A percentile compares a stretch with the other conserved stretches of the same genome.
phyloP scores from a whole-genome alignment of 129 eudicot genomes.

The Centella asiatica region DNA sequence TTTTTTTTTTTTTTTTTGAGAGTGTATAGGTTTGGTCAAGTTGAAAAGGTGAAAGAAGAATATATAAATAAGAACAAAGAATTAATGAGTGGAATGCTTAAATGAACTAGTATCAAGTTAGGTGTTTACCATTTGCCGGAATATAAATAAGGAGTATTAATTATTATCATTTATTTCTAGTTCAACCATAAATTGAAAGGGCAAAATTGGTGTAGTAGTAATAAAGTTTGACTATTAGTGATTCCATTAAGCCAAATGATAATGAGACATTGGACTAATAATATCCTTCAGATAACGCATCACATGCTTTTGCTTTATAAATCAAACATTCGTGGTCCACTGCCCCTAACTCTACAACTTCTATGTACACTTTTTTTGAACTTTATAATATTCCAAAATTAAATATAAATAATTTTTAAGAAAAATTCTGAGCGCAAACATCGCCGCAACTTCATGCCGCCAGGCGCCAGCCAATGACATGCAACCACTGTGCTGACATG shows the following conservation, averaged over 20 bases:
- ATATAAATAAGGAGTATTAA: too few relatives aligned
- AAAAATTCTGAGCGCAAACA: slow-evolving; percentile 2
- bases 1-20: too few relatives aligned
- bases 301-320: slow-evolving; percentile 14
- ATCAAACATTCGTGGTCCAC: slow-evolving; percentile 9
- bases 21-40: too few relatives aligned
- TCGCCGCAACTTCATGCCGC: slow-evolving; percentile 1
- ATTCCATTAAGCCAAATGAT: neutral
- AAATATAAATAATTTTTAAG: neutral
- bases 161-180: neutral
- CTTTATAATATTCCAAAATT: neutral
- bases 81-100: too few relatives aligned
- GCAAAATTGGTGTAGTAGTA: neutral
- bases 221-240: slow-evolving; percentile 1
- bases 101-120: too few relatives aligned
- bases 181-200: neutral
- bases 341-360: slow-evolving; percentile 1
- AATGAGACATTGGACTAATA: slow-evolving; percentile 3
- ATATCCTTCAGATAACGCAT: neutral
- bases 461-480: neutral
- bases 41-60: too few relatives aligned
- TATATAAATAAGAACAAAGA: too few relatives aligned
- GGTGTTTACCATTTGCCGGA: too few relatives aligned
- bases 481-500: slow-evolving; percentile 8
- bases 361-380: neutral